Conservation (phyloP, 495 filamentous ascomycete species). For the Aspergillus biplanus region DNA sequence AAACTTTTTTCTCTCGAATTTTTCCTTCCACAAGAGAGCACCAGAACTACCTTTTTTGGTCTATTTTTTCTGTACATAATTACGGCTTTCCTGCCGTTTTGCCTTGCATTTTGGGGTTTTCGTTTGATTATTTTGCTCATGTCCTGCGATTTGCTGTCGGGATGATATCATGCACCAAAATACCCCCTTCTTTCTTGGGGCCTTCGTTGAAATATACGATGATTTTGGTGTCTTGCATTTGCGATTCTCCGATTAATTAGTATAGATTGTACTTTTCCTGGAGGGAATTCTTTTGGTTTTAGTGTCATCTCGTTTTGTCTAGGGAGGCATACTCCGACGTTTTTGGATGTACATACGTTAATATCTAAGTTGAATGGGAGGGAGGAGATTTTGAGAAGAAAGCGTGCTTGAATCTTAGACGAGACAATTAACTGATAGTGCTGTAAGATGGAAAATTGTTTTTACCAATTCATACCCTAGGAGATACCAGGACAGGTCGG, state of each 20-base stretch:
- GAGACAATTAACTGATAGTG: neutral
- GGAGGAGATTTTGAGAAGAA: neutral
- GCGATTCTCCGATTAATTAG: neutral
- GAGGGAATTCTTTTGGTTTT: neutral
- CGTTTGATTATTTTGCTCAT: conserved; percentile 19
- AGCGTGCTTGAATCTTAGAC: neutral
- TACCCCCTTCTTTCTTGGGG: neutral
- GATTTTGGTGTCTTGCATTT: neutral
- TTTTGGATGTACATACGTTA: neutral
- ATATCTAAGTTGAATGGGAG: neutral
- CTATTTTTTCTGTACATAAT: too few species aligned
- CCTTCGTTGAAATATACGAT: neutral
- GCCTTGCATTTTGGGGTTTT: conserved; percentile 12
- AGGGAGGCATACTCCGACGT: neutral
- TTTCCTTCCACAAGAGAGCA: too few species aligned
- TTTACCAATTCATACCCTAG: too few species aligned
- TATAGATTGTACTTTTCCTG: neutral
- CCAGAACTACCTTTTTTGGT: too few species aligned
- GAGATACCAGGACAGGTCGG: too few species aligned
- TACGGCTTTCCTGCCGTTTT: neutral
- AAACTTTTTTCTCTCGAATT: too few species aligned
- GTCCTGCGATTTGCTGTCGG: neutral
- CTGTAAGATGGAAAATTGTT: neutral
- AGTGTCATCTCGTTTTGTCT: neutral
- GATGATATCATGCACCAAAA: neutral